Evolutionary conservation across 768 basidiomycete genomes (phyloP).

Genomic region (Termitomyces sp.): DNA sequence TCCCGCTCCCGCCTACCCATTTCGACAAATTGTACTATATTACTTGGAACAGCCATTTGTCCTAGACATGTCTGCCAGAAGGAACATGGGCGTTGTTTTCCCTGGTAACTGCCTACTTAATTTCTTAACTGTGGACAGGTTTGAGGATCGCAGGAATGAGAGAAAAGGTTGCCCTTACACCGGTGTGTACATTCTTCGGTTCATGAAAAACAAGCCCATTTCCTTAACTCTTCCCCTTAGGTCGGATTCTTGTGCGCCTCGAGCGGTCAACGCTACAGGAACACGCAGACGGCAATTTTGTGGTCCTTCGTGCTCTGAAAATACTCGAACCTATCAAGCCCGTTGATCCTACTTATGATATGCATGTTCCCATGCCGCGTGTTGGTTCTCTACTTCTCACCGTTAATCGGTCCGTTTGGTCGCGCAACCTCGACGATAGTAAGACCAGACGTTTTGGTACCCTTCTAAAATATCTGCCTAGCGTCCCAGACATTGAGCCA

Average conservation of each 20-base stretch:
- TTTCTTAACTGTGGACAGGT: background rate
- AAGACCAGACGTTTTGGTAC: rapidly evolving
- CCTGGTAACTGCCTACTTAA: background rate
- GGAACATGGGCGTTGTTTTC: background rate
- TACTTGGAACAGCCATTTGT: constrained; percentile 5
- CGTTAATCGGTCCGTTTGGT: background rate
- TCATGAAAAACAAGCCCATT: background rate
- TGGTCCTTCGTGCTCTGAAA: constrained; percentile 24
- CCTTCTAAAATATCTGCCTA: background rate
- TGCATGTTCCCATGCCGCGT: background rate
- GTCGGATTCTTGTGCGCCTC: constrained; percentile 10
- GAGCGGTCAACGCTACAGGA: constrained; percentile 13
- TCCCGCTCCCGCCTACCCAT: too few relatives aligned
- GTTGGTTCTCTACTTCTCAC: background rate
- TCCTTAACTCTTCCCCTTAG: background rate
- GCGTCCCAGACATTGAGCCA: background rate
- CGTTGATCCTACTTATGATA: constrained; percentile 11
- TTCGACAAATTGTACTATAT: background rate
- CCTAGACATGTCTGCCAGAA: background rate
- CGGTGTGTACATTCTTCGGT: background rate
- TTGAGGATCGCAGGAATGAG: background rate
- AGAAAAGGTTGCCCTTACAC: background rate
- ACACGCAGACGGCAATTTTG: constrained; percentile 22
- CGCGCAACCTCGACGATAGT: background rate
- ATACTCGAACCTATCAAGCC: constrained; percentile 8